Evolutionary conservation across 106 monocot species (phyloP).

Genomic region (Chionographis japonica): DNA sequence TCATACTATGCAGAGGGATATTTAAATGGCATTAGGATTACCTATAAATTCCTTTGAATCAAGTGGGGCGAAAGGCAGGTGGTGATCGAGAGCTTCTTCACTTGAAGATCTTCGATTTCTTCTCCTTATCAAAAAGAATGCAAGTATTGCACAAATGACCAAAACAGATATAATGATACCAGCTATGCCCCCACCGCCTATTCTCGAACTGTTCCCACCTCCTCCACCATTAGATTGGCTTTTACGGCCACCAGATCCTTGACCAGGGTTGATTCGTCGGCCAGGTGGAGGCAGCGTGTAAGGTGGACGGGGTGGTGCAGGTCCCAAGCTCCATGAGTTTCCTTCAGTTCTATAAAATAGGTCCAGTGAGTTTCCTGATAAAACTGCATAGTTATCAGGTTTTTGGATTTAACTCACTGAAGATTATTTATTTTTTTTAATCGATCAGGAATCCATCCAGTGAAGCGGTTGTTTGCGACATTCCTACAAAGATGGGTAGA

Average conservation of each 20-base stretch:
- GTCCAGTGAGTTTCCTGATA: not conserved
- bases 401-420: conserved; percentile 43
- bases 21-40: conserved; percentile 8
- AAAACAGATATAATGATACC: conserved; percentile 66
- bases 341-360: conserved; percentile 53
- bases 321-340: conserved; percentile 67
- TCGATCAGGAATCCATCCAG: conserved; percentile 67
- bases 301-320: conserved; percentile 56
- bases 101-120: conserved; percentile 18
- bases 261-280: conserved; percentile 40
- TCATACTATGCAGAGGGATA: not conserved
- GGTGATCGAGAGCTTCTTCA: conserved; percentile 33
- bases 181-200: conserved; percentile 53
- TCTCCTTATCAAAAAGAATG: conserved; percentile 62
- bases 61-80: conserved; percentile 25
- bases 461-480: conserved; percentile 82
- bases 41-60: conserved; percentile 52
- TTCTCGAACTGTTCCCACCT: conserved; percentile 40
- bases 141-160: conserved; percentile 49
- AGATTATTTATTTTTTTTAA: conserved; percentile 70
- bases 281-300: conserved; percentile 43
- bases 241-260: conserved; percentile 19
- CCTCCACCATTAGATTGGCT: conserved; percentile 20
- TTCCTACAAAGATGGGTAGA: conserved; percentile 39
- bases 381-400: not conserved